Conservation (phyloP, 2,329 filamentous ascomycete species). For the Thermothelomyces thermophilus region DNA sequence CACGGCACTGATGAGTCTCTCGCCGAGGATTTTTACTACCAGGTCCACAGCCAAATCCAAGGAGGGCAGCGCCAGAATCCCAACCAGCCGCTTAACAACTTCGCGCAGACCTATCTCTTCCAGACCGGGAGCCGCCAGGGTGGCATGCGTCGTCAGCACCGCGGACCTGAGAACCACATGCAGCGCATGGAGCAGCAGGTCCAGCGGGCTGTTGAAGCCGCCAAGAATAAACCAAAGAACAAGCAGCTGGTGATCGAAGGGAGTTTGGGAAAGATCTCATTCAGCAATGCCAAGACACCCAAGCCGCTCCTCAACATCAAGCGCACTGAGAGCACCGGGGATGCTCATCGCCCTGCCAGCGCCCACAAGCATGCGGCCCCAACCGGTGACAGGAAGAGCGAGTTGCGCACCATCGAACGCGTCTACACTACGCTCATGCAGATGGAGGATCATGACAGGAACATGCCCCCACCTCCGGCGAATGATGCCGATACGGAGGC, state of each 20-base stretch:
- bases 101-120: constrained; percentile 95
- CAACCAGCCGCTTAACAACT: constrained; percentile 87
- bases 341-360: constrained; percentile 46
- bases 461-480: constrained; percentile 58
- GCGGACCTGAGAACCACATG: constrained; percentile 91
- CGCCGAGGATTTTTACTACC: constrained; percentile 95
- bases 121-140: constrained; percentile 84
- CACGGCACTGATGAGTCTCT: constrained; percentile 73
- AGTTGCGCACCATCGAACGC: constrained; percentile 79
- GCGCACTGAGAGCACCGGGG: constrained; percentile 63
- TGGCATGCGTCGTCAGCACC: constrained; percentile 64
- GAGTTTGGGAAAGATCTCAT: constrained; percentile 94
- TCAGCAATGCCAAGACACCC: constrained; percentile 97
- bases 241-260: constrained; percentile 95
- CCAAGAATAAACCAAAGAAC: constrained; percentile 96
- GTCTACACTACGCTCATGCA: constrained; percentile 86
- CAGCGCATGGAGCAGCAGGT: constrained; percentile 99
- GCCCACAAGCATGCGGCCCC: constrained; percentile 37
- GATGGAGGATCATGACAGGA: constrained; percentile 86
- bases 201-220: constrained; percentile 91
- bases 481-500: constrained; percentile 60
- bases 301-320: constrained; percentile 95
- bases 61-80: constrained; percentile 85
- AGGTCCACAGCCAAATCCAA: constrained; percentile 91
- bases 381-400: constrained; percentile 72